Percentiles rank a stretch among this genome's conserved stretches.
phyloP scores from a whole-genome alignment of 352 stramenopile genomes.

The Phytophthora pinifolia region DNA sequence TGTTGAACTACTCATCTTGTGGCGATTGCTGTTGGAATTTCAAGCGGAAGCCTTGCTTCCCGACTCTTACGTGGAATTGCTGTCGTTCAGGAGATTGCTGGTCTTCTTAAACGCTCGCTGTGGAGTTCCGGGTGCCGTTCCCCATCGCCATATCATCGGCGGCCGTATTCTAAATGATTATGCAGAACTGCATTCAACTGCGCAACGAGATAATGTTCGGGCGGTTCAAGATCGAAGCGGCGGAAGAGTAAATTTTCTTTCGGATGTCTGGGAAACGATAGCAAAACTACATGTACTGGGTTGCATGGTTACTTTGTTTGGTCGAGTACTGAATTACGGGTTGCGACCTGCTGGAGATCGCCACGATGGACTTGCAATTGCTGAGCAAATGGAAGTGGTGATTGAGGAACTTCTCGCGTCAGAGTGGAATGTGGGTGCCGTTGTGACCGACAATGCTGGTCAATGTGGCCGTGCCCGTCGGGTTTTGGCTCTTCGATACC shows the following conservation, averaged over 20 bases:
- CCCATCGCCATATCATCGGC: constrained; percentile 5
- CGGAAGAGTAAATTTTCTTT: constrained; percentile 16
- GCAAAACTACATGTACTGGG: constrained; percentile 14
- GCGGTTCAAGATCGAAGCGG: constrained; percentile 7
- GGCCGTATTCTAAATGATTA: constrained; percentile 12
- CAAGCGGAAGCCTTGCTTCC: constrained; percentile 4
- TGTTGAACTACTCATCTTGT: constrained; percentile 2
- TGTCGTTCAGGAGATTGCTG: constrained; percentile 1
- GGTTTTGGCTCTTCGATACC: too few species aligned
- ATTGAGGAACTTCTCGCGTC: too few species aligned
- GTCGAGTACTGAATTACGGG: constrained; percentile 3
- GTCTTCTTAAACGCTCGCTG: constrained; percentile 13
- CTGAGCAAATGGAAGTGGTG: constrained; percentile 12
- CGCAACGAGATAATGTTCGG: constrained; percentile 6
- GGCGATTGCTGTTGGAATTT: constrained; percentile 1
- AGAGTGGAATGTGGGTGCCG: too few species aligned
- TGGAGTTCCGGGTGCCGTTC: background rate
- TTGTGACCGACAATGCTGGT: too few species aligned
- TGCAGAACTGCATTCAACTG: constrained; percentile 1
- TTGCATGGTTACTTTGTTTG: constrained; percentile 8
- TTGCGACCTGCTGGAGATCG: constrained; percentile 6
- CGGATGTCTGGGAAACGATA: constrained; percentile 8
- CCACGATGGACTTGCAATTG: constrained; percentile 13
- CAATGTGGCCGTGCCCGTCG: too few species aligned
- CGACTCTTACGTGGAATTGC: background rate